Conservation (phyloP, 2,329 filamentous ascomycete genomes). For the Pyricularia pennisetigena region DNA sequence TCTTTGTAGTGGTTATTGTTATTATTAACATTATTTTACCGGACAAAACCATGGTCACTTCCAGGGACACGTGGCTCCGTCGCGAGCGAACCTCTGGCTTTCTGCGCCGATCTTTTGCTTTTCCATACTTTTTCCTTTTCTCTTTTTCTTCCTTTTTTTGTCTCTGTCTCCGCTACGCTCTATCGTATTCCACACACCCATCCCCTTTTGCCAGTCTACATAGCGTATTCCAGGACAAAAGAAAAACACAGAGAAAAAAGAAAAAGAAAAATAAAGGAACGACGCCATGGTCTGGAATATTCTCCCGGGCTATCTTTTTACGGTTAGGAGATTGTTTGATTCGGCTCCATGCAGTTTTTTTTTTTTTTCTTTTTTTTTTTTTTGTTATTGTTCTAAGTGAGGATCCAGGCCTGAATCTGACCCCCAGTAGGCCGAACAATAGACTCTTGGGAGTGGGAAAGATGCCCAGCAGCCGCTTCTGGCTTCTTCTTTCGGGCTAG, state of each 20-base stretch:
- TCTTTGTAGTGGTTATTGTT: not conserved
- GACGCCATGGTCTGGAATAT: not conserved
- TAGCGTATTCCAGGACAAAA: too few relatives aligned
- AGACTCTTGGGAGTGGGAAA: not conserved
- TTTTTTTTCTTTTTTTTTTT: too few relatives aligned
- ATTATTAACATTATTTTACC: not conserved
- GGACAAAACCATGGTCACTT: not conserved
- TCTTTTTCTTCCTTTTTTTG: not conserved
- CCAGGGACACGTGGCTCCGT: not conserved
- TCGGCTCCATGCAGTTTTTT: not conserved
- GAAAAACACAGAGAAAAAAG: too few relatives aligned
- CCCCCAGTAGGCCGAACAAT: not conserved
- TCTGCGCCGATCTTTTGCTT: not conserved
- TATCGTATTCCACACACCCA: not conserved
- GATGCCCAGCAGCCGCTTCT: not conserved
- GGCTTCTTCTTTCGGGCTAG: not conserved
- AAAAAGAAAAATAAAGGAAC: not conserved
- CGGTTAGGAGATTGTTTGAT: not conserved
- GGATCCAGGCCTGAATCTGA: not conserved
- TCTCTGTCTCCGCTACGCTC: too few relatives aligned
- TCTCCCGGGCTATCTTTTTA: not conserved
- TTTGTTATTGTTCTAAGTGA: too few relatives aligned
- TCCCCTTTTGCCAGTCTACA: not conserved
- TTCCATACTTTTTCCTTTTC: not conserved
- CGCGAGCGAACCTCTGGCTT: not conserved